Evolutionary conservation across 2,329 filamentous ascomycete species (phyloP), one percentile per base, ranked within the genome.

Genomic region (Phialophora macrospora): DNA sequence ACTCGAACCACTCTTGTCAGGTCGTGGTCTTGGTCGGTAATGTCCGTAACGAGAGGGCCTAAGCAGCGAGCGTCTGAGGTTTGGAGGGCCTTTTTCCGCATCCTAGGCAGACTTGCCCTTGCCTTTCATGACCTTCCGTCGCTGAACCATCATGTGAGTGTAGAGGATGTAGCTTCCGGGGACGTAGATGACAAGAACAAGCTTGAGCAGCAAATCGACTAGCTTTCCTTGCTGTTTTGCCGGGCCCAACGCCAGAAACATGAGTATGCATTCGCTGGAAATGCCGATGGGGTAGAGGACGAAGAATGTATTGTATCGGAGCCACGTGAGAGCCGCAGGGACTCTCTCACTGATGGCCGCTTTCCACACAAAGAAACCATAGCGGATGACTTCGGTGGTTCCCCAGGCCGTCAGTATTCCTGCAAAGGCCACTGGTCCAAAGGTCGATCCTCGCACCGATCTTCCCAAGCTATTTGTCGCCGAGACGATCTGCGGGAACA

Each of bases 221-320:
- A 78, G 79, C 74, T 79, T 81, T 70, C 77, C 81, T 70, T 80
- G 77, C 69, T 73, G 80, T 56, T 87, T 87, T 1, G 90, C 80
- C 14, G 78, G 88, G 12, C 79, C 83, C 56, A 90, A 84, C 1
- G 91, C 88, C 63, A 84, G 82, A 75, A 88, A 92, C 60, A 98
- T 88, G 74, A 97, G 84, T 78, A 85, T 87, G 74, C 90, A 91
- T 84, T 99, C 95, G 80, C 91, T 95, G 48, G 85, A 83, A 75
- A 98, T 97, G 49, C 95, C 95, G 66, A 98, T 77, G 0, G 95
- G 95, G 79, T 99, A 99, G 24, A 99, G 85, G 44, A 97, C 81
- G 73, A 92, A 92, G 80, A 99, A 99, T 7, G 91, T 93, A 78
- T 96, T 97, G 60, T 74, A 93, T 73, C 93, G 84, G 78, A 96